Percentiles rank a stretch among this genome's conserved stretches.
Evolutionary conservation across 768 basidiomycete genomes (phyloP).

Genomic region (Hypholoma fasciculare): DNA sequence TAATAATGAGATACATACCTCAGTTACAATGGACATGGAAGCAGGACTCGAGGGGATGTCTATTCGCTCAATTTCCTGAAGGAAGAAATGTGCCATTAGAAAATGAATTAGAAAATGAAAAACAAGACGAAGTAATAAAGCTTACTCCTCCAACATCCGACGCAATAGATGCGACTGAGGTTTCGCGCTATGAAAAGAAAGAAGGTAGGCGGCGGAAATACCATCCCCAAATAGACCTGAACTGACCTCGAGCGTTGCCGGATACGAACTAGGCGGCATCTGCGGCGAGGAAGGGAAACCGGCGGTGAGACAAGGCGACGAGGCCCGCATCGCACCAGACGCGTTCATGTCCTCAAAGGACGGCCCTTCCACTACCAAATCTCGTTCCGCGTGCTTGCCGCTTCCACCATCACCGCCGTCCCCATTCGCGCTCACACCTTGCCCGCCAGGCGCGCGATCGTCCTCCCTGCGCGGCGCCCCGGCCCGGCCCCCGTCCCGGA

Average conservation of each 20-base stretch:
- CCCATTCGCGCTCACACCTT: neutral
- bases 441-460: neutral
- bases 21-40: neutral
- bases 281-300: slow-evolving; percentile 18
- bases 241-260: slow-evolving; percentile 14
- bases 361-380: neutral
- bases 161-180: neutral
- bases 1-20: neutral
- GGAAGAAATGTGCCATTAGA: neutral
- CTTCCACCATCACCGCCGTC: neutral
- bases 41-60: neutral
- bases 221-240: neutral
- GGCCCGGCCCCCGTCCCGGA: slow-evolving; percentile 29
- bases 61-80: neutral
- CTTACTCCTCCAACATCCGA: neutral
- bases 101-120: neutral
- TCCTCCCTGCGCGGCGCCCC: neutral
- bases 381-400: neutral
- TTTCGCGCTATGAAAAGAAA: slow-evolving; percentile 5
- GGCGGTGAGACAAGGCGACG: slow-evolving; percentile 23
- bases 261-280: slow-evolving; percentile 24
- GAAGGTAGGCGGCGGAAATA: neutral
- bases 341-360: neutral
- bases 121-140: neutral
- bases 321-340: slow-evolving; percentile 1